phyloP scores from a whole-genome alignment of 169 alveolate species.

The Sarcocystis neurona region DNA sequence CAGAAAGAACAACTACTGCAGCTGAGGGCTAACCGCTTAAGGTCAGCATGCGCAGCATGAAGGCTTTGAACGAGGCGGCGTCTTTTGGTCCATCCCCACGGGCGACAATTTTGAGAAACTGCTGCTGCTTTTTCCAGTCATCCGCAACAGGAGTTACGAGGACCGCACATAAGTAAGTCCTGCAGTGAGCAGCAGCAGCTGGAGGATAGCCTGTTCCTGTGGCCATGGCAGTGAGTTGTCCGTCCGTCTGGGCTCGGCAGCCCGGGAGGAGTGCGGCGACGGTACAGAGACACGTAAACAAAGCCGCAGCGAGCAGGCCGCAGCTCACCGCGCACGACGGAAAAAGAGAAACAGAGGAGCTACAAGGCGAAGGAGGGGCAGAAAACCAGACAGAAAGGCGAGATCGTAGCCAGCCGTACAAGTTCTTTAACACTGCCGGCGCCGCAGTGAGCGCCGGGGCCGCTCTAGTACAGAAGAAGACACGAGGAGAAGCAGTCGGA shows the following conservation, averaged over 20 bases:
- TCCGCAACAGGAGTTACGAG: conserved; percentile 2
- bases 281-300: not conserved
- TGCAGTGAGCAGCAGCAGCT: not conserved
- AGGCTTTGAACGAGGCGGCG: not conserved
- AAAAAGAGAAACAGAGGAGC: not conserved
- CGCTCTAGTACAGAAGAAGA: not conserved
- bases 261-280: not conserved
- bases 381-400: not conserved
- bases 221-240: not conserved
- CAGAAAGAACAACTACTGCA: not conserved
- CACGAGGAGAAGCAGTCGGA: not conserved
- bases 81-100: not conserved
- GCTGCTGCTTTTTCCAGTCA: not conserved
- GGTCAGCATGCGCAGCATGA: not conserved
- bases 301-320: not conserved
- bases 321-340: not conserved
- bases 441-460: too few relatives aligned
- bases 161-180: conserved; percentile 7
- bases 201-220: not conserved
- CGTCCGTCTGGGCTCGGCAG: not conserved
- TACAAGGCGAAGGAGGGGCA: not conserved
- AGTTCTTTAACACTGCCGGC: not conserved
- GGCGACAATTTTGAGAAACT: not conserved
- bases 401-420: not conserved
- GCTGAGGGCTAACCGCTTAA: not conserved